phyloP scores from a whole-genome alignment of 1,284 basidiomycete genomes.

The Fistulinella staudtii region DNA sequence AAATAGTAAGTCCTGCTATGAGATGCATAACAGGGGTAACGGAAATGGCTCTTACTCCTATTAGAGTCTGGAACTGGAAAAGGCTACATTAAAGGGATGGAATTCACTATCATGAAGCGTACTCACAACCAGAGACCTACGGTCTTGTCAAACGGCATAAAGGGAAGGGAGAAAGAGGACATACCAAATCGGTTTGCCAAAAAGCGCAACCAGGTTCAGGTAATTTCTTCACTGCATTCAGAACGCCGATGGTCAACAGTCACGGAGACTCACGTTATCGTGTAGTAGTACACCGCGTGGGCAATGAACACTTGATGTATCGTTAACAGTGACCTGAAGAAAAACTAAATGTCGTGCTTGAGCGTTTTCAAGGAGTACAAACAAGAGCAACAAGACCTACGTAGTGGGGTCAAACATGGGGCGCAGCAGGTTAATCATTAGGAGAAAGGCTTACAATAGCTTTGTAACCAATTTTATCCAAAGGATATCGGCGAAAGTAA shows the following conservation, averaged over 20 bases:
- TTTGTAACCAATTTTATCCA: constrained; percentile 53
- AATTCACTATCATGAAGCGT: background rate
- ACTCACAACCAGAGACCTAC: constrained; percentile 26
- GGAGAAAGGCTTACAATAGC: constrained; percentile 43
- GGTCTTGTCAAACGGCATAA: constrained; percentile 6
- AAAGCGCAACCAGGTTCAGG: constrained; percentile 39
- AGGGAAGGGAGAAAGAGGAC: constrained; percentile 3
- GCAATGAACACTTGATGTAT: constrained; percentile 53
- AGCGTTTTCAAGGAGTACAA: constrained; percentile 6
- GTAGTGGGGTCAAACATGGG: background rate
- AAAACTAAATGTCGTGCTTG: background rate
- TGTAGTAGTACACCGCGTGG: constrained; percentile 56
- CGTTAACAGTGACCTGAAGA: constrained; percentile 45
- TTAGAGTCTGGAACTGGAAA: constrained; percentile 50
- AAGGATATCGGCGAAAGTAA: constrained; percentile 54
- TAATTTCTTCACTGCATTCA: constrained; percentile 42
- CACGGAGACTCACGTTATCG: constrained; percentile 39
- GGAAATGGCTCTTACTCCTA: constrained; percentile 47
- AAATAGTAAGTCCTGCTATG: constrained; percentile 2
- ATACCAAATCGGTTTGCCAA: constrained; percentile 47
- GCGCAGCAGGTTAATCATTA: background rate
- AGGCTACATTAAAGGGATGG: background rate
- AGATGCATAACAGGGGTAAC: constrained; percentile 1
- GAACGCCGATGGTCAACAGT: background rate
- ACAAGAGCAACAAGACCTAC: constrained; percentile 25